Percentiles rank a stretch among this genome's conserved stretches.
These are phyloP conservation scores for Penicillium sumatraense DNA, from an alignment of 2,329 filamentous ascomycete genomes.

Conservation along the genomic window DNA sequence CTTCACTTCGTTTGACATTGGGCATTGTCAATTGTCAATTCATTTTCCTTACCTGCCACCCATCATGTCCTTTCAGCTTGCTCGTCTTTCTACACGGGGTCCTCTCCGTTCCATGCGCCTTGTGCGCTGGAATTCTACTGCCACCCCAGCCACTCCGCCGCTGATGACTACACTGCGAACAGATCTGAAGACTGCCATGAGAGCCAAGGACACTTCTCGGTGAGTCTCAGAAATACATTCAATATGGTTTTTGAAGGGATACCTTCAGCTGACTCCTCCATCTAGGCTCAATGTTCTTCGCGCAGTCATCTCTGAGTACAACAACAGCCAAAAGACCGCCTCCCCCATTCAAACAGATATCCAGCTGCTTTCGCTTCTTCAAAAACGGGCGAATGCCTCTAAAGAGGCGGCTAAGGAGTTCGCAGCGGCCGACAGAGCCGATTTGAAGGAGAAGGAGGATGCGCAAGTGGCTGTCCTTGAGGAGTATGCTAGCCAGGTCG, in stretches of 20 bases:
- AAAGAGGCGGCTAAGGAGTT: slow-evolving; percentile 50
- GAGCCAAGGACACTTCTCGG: slow-evolving; percentile 53
- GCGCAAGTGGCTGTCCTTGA: slow-evolving; percentile 49
- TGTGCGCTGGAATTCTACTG: slow-evolving; percentile 47
- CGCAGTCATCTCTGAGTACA: slow-evolving; percentile 54
- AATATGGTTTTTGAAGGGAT: neutral
- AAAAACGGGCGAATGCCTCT: slow-evolving; percentile 45
- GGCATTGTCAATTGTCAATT: too few relatives aligned
- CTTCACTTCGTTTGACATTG: neutral
- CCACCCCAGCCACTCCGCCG: slow-evolving; percentile 41
- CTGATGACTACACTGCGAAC: slow-evolving; percentile 50
- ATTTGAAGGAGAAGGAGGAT: slow-evolving; percentile 52
- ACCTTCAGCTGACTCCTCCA: neutral
- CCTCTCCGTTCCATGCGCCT: slow-evolving; percentile 32
- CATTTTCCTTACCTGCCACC: neutral
- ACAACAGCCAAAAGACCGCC: slow-evolving; percentile 52
- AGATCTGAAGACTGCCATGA: slow-evolving; percentile 56
- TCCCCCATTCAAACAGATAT: slow-evolving; percentile 52
- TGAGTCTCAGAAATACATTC: slow-evolving; percentile 23
- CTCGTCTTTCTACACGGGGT: slow-evolving; percentile 34
- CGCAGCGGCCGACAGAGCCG: slow-evolving; percentile 43
- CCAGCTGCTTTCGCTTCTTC: slow-evolving; percentile 51
- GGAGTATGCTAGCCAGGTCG: slow-evolving; percentile 49
- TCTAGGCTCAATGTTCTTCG: slow-evolving; percentile 55
- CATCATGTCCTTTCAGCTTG: slow-evolving; percentile 37